phyloP scores from a whole-genome alignment of 23 red algal species.

The Porphyridium purpureum region DNA sequence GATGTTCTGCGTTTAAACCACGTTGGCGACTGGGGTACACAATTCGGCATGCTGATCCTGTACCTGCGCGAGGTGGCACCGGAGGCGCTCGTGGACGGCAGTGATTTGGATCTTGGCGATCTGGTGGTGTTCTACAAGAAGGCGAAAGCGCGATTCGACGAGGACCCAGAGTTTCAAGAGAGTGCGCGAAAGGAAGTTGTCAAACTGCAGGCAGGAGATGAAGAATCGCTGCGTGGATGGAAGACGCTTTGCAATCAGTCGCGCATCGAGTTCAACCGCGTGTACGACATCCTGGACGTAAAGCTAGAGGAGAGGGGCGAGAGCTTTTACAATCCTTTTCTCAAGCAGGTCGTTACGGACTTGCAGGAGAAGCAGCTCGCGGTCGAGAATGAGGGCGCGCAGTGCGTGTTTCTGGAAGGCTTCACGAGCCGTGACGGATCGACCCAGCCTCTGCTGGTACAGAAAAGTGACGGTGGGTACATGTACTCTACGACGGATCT shows the following conservation, averaged over 20 bases:
- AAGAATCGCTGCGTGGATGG: slow-evolving; percentile 68
- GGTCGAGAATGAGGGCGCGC: slow-evolving; percentile 59
- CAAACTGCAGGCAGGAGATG: slow-evolving; percentile 68
- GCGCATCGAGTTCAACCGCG: slow-evolving; percentile 79
- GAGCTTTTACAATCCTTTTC: slow-evolving; percentile 89
- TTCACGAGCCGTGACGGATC: slow-evolving; percentile 73
- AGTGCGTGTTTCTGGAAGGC: slow-evolving; percentile 85
- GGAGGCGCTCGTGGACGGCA: slow-evolving; percentile 18
- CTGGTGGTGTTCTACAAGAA: slow-evolving; percentile 88
- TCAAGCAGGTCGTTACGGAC: slow-evolving; percentile 28
- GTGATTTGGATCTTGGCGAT: slow-evolving; percentile 52
- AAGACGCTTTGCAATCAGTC: slow-evolving; percentile 67
- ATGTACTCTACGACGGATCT: slow-evolving; percentile 96
- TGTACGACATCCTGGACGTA: slow-evolving; percentile 83
- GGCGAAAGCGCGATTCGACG: slow-evolving; percentile 81
- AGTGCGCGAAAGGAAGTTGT: slow-evolving; percentile 72
- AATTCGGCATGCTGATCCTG: slow-evolving; percentile 93
- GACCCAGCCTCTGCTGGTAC: slow-evolving; percentile 71
- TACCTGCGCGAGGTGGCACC: slow-evolving; percentile 70
- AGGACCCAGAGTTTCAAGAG: slow-evolving; percentile 71
- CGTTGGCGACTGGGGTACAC: slow-evolving; percentile 96
- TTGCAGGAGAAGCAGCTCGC: slow-evolving; percentile 54
- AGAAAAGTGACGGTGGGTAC: slow-evolving; percentile 85
- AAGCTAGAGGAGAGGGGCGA: slow-evolving; percentile 72
- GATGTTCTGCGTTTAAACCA: slow-evolving; percentile 85